A percentile compares a stretch with the other conserved stretches of the same genome.
Conservation (phyloP, 169 alveolate species). For the Besnoitia besnoiti region DNA sequence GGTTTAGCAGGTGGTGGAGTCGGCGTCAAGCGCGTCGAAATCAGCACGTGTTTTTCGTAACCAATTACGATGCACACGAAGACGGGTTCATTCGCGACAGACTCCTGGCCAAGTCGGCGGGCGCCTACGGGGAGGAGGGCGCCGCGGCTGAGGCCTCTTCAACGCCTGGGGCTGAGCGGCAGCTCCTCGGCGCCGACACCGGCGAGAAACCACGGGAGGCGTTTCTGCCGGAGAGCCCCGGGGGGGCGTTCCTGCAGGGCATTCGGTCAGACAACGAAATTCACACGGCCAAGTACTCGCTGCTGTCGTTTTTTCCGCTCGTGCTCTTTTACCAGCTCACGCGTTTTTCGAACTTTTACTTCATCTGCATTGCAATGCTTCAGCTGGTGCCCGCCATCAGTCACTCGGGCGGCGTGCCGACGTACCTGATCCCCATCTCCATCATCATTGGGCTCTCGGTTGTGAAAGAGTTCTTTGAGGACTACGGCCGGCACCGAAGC, state of each 20-base stretch:
- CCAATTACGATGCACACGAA: not conserved
- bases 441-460: conserved; percentile 90
- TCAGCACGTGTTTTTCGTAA: not conserved
- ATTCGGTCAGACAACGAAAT: not conserved
- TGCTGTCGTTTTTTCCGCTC: not conserved
- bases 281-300: conserved; percentile 11
- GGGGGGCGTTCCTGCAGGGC: not conserved
- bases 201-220: not conserved
- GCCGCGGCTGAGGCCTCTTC: too few relatives aligned
- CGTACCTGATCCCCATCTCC: conserved; percentile 86
- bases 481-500: conserved; percentile 85
- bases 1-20: not conserved
- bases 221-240: not conserved
- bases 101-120: too few relatives aligned
- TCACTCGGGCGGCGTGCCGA: conserved; percentile 89
- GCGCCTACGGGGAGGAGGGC: too few relatives aligned
- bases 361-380: conserved; percentile 44
- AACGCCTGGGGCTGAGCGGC: too few relatives aligned
- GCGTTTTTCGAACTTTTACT: conserved; percentile 58
- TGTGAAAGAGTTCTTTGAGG: conserved; percentile 92
- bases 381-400: conserved; percentile 63
- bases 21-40: not conserved
- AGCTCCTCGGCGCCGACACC: too few relatives aligned
- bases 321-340: conserved; percentile 32
- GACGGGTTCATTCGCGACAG: not conserved